These are phyloP conservation scores for Hordeum vulgare DNA, from an alignment of 176 grass and related monocot species.

Conservation along the genomic window MorexV3_pseudomolecules_assembly NC_058520.1:102027218-102027717, in stretches of 20 bases:
- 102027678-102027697: slow-evolving; percentile 78
- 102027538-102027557: slow-evolving; percentile 29
- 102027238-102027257: slow-evolving; percentile 53
- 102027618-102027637: slow-evolving; percentile 63
- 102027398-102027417: slow-evolving; percentile 47
- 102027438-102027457: slow-evolving; percentile 14
- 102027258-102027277: slow-evolving; percentile 92
- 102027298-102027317: slow-evolving; percentile 67
- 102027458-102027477: slow-evolving; percentile 84
- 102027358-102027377: slow-evolving; percentile 82
- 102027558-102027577: slow-evolving; percentile 26
- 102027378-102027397: slow-evolving; percentile 91
- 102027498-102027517: slow-evolving; percentile 76
- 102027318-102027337: slow-evolving; percentile 78
- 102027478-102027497: slow-evolving; percentile 85
- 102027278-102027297: slow-evolving; percentile 74
- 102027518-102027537: slow-evolving; percentile 21
- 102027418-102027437: slow-evolving; percentile 44
- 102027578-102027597: slow-evolving; percentile 74
- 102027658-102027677: slow-evolving; percentile 66
- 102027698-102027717: slow-evolving; percentile 31
- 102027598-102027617: slow-evolving; percentile 84
- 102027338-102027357: slow-evolving; percentile 69
- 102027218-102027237: slow-evolving; percentile 88
- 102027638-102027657: slow-evolving; percentile 56